phyloP scores from a whole-genome alignment of 192 early-diverging fungal genomes.

The Umbelopsis sp. region DNA sequence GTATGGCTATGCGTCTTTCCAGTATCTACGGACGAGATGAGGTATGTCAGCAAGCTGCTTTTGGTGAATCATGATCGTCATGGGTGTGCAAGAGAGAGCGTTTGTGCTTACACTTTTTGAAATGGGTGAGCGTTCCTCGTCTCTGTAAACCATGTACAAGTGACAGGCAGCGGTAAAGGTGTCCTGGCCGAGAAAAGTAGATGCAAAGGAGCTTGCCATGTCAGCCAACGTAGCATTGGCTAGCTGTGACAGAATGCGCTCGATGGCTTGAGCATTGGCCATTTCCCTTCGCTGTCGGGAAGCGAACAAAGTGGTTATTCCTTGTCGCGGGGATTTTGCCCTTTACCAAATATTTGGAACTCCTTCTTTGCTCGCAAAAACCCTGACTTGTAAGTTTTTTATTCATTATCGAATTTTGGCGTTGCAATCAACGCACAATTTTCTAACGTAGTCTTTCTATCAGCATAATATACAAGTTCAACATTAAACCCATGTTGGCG shows the following conservation, averaged over 20 bases:
- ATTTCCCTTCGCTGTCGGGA: conserved; percentile 20
- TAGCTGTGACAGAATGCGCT: conserved; percentile 11
- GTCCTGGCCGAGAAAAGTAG: conserved; percentile 10
- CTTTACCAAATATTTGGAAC: not conserved
- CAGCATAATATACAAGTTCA: conserved; percentile 77
- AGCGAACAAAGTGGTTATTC: not conserved
- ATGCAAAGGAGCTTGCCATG: not conserved
- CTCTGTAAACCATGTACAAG: conserved; percentile 13
- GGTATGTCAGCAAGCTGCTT: not conserved
- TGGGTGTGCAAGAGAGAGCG: not conserved
- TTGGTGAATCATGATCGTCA: not conserved
- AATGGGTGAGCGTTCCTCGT: not conserved
- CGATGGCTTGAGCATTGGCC: conserved; percentile 22
- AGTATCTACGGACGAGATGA: not conserved
- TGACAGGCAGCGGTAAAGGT: conserved; percentile 12
- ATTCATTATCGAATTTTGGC: conserved; percentile 27
- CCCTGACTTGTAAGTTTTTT: not conserved
- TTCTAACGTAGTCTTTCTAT: conserved; percentile 64
- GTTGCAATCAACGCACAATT: conserved; percentile 74
- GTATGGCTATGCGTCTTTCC: conserved; percentile 2
- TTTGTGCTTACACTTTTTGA: not conserved
- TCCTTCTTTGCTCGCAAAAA: not conserved
- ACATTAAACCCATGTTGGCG: conserved; percentile 60
- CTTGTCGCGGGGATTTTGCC: conserved; percentile 9
- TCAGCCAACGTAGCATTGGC: conserved; percentile 14